A percentile compares a stretch with the other conserved stretches of the same genome.
These are phyloP conservation scores for Candida khao-thaluensis DNA, from an alignment of 805 yeast species.

Conservation along the genomic window DNA sequence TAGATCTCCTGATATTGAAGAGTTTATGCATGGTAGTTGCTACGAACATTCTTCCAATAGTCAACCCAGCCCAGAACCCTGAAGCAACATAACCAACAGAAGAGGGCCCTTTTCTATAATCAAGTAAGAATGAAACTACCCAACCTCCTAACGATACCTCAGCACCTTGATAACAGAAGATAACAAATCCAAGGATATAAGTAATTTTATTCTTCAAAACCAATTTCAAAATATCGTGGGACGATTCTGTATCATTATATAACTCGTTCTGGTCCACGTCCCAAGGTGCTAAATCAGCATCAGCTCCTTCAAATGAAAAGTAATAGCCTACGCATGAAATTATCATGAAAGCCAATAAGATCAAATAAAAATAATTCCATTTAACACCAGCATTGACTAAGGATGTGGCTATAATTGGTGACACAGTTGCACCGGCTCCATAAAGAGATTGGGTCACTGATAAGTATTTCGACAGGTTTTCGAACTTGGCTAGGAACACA, in stretches of 20 bases:
- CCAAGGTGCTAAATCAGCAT: conserved; percentile 42
- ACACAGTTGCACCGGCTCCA: conserved; percentile 69
- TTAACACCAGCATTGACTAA: conserved; percentile 47
- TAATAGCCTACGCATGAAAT: conserved; percentile 31
- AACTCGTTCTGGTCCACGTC: conserved; percentile 19
- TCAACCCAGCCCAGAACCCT: conserved; percentile 71
- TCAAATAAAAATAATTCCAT: conserved; percentile 55
- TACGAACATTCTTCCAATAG: conserved; percentile 57
- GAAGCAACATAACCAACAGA: conserved; percentile 63
- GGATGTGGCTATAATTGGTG: conserved; percentile 63
- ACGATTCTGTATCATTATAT: conserved; percentile 1
- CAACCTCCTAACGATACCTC: conserved; percentile 72
- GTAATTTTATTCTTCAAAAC: conserved; percentile 42
- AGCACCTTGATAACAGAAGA: conserved; percentile 65
- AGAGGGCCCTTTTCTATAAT: conserved; percentile 49
- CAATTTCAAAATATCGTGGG: conserved; percentile 19
- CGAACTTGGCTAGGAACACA: conserved; percentile 49
- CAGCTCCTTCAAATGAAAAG: conserved; percentile 50
- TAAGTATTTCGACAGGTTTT: conserved; percentile 55
- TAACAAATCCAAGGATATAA: conserved; percentile 50
- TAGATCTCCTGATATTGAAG: conserved; percentile 47
- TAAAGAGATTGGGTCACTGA: conserved; percentile 67
- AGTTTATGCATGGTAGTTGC: conserved; percentile 37
- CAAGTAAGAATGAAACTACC: conserved; percentile 62
- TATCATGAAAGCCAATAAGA: conserved; percentile 41